Conservation (phyloP, 768 basidiomycete species). For the Rhizopogon vesiculosus region DNA sequence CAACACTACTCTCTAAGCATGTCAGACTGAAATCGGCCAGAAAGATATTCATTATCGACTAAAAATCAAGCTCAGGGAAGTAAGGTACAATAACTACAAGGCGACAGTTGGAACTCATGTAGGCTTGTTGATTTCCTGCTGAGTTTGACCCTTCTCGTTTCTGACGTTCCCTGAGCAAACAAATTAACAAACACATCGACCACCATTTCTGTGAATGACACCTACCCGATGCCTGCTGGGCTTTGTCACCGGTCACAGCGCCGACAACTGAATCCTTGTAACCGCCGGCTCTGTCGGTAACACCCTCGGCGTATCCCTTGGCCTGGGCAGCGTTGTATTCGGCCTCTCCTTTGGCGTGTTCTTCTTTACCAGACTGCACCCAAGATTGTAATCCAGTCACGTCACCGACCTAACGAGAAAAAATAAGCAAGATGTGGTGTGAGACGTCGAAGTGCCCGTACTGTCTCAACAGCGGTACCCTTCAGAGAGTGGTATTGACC, state of each 20-base stretch:
- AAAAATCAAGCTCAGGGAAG: too few relatives aligned
- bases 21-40: too few relatives aligned
- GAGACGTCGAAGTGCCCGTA: constrained; percentile 7
- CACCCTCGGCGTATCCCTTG: constrained; percentile 48
- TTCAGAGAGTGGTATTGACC: constrained; percentile 35
- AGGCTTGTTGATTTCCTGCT: constrained; percentile 50
- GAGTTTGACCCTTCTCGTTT: constrained; percentile 49
- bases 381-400: constrained; percentile 37
- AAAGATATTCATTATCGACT: not conserved
- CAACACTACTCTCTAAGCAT: too few relatives aligned
- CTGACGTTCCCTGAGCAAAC: constrained; percentile 40
- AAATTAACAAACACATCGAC: not conserved
- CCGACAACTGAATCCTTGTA: constrained; percentile 53
- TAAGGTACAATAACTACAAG: not conserved
- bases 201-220: not conserved
- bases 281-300: constrained; percentile 38
- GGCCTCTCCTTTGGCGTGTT: constrained; percentile 44
- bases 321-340: constrained; percentile 43
- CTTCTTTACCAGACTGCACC: constrained; percentile 43
- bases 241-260: constrained; percentile 50
- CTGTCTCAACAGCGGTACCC: constrained; percentile 30
- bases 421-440: not conserved
- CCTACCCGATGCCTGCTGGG: constrained; percentile 46
- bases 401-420: constrained; percentile 33
- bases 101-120: not conserved